A percentile compares a stretch with the other conserved stretches of the same genome.
phyloP scores from a whole-genome alignment of 768 basidiomycete genomes.

The Rhodotorula paludigena region DNA sequence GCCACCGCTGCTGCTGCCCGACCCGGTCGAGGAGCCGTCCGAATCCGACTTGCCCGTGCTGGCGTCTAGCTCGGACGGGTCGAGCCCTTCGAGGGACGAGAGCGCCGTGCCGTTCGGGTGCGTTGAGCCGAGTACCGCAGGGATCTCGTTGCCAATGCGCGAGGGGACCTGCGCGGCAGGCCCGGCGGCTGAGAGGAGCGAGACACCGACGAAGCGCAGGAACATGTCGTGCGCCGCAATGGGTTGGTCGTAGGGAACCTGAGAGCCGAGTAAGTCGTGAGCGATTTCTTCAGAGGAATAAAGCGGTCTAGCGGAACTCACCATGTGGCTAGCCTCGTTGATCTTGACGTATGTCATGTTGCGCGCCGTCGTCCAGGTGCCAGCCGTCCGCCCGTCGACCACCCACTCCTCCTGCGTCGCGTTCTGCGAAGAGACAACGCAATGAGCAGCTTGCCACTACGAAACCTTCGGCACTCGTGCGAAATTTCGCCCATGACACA shows the following conservation, averaged over 20 bases:
- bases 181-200: slow-evolving; percentile 68
- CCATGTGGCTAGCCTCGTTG: slow-evolving; percentile 92
- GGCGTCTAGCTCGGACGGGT: background rate
- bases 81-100: background rate
- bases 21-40: background rate
- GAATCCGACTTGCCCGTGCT: background rate
- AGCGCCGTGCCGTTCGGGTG: slow-evolving; percentile 41
- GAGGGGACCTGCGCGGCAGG: slow-evolving; percentile 76
- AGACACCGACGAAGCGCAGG: slow-evolving; percentile 85
- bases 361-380: slow-evolving; percentile 83
- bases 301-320: slow-evolving; percentile 46
- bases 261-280: slow-evolving; percentile 37
- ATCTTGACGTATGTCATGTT: slow-evolving; percentile 94
- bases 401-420: slow-evolving; percentile 44
- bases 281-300: background rate
- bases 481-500: no score
- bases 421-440: slow-evolving; percentile 25
- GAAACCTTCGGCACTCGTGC: no score
- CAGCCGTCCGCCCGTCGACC: slow-evolving; percentile 72
- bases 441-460: no score
- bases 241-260: slow-evolving; percentile 62
- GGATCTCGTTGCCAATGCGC: slow-evolving; percentile 65
- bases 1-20: no score
- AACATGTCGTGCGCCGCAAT: slow-evolving; percentile 95
- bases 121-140: slow-evolving; percentile 47